These are phyloP conservation scores for Phyllosticta paracitricarpa DNA, from an alignment of 2,329 filamentous ascomycete genomes.

Conservation along the genomic window DNA sequence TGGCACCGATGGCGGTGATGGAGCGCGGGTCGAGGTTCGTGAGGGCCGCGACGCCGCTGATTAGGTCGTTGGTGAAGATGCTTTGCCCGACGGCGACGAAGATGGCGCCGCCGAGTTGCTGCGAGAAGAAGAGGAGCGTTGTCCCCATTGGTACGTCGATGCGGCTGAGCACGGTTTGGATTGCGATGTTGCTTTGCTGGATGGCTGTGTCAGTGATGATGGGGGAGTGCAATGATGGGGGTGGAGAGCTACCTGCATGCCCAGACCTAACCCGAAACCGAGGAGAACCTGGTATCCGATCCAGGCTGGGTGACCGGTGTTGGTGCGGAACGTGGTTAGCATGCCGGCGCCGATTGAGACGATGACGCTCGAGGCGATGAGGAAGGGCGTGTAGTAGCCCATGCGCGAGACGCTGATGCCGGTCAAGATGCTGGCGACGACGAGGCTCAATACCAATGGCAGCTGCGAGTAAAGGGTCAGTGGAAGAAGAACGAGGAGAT, in stretches of 20 bases:
- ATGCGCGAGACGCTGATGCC: constrained; percentile 26
- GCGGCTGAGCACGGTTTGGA: constrained; percentile 34
- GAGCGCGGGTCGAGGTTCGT: constrained; percentile 21
- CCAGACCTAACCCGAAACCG: constrained; percentile 35
- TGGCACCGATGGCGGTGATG: constrained; percentile 21
- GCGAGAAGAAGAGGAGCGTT: constrained; percentile 38
- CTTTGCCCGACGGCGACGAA: constrained; percentile 42
- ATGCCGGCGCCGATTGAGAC: constrained; percentile 38
- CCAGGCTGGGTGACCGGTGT: constrained; percentile 29
- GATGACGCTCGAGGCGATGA: constrained; percentile 32
- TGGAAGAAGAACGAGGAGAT: background rate
- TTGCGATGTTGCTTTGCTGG: constrained; percentile 35
- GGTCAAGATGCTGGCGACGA: constrained; percentile 16
- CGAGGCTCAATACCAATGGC: constrained; percentile 34
- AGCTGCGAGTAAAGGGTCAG: constrained; percentile 23
- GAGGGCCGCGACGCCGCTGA: constrained; percentile 25
- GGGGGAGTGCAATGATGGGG: background rate
- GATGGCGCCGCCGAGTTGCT: constrained; percentile 39
- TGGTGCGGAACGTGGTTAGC: constrained; percentile 32
- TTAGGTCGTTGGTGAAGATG: constrained; percentile 40
- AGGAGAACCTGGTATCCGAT: constrained; percentile 32
- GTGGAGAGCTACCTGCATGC: constrained; percentile 25
- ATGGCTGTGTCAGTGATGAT: background rate
- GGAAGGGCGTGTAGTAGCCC: constrained; percentile 43
- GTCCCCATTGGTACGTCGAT: constrained; percentile 37